Evolutionary conservation across 805 yeast genomes (phyloP).

Genomic region (Jamesozyma gamospora): DNA sequence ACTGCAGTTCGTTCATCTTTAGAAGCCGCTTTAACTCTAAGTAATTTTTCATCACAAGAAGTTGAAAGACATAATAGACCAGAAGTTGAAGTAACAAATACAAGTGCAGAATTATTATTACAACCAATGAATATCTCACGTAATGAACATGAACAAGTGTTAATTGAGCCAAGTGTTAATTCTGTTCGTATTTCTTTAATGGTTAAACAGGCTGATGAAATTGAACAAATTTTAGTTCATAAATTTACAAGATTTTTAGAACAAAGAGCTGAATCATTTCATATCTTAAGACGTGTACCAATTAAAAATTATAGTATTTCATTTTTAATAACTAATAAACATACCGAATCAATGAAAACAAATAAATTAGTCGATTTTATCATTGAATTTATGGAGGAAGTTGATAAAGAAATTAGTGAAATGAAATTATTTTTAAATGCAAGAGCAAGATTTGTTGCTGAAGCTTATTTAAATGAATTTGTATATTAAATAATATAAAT

Average conservation of each 20-base stretch:
- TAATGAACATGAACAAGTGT: conserved; percentile 84
- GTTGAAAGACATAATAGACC: conserved; percentile 97
- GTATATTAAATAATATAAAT: conserved; percentile 48
- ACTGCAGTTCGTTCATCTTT: conserved; percentile 88
- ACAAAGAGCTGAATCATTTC: conserved; percentile 90
- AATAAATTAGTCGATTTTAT: conserved; percentile 92
- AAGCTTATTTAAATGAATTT: conserved; percentile 84
- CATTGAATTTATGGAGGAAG: conserved; percentile 98
- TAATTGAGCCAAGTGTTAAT: conserved; percentile 90
- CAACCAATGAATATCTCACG: conserved; percentile 86
- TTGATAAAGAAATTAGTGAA: conserved; percentile 95
- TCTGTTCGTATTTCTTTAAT: conserved; percentile 83
- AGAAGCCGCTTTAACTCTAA: conserved; percentile 86
- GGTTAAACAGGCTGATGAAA: conserved; percentile 96
- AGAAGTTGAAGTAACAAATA: conserved; percentile 75
- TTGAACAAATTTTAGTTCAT: conserved; percentile 87
- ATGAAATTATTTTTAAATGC: conserved; percentile 96
- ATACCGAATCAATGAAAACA: conserved; percentile 91
- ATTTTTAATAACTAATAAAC: conserved; percentile 85
- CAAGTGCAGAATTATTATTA: conserved; percentile 73
- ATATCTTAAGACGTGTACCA: conserved; percentile 84
- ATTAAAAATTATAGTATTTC: conserved; percentile 88
- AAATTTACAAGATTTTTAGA: conserved; percentile 90
- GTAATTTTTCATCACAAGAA: conserved; percentile 88
- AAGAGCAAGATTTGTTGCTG: conserved; percentile 95